Conservation (phyloP, 78 protist genomes). For the Dictyostelium intermedium region DNA sequence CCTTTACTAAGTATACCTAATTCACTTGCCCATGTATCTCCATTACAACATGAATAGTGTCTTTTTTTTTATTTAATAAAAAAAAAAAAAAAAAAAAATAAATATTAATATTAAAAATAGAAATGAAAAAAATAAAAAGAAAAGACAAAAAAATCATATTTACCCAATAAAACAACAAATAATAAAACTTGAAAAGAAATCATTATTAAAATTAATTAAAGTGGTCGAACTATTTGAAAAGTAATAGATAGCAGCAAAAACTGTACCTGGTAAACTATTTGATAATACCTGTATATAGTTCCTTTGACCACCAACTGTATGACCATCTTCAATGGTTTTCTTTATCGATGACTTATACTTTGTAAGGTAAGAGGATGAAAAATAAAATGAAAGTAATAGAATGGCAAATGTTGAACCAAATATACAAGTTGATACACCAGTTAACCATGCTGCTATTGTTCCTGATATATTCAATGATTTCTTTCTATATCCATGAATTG, state of each 20-base stretch:
- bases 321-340: slow-evolving; percentile 68
- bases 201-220: slow-evolving; percentile 3
- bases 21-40: slow-evolving; percentile 88
- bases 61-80: background rate
- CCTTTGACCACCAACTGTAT: slow-evolving; percentile 69
- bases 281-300: slow-evolving; percentile 76
- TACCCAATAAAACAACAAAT: slow-evolving; percentile 39
- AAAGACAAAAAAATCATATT: background rate
- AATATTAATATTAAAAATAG: background rate
- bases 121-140: slow-evolving; percentile 1
- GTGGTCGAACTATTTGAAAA: background rate
- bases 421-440: slow-evolving; percentile 6
- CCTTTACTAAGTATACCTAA: slow-evolving; percentile 56
- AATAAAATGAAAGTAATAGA: slow-evolving; percentile 43
- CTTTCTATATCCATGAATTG: slow-evolving; percentile 42
- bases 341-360: slow-evolving; percentile 66
- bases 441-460: slow-evolving; percentile 30
- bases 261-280: slow-evolving; percentile 60
- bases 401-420: slow-evolving; percentile 3
- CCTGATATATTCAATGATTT: slow-evolving; percentile 33
- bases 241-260: background rate
- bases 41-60: slow-evolving; percentile 78
- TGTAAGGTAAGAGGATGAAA: slow-evolving; percentile 55
- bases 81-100: slow-evolving; percentile 4
- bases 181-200: slow-evolving; percentile 12